Conservation (phyloP, 495 filamentous ascomycete species). For the Talaromyces ruber region DNA sequence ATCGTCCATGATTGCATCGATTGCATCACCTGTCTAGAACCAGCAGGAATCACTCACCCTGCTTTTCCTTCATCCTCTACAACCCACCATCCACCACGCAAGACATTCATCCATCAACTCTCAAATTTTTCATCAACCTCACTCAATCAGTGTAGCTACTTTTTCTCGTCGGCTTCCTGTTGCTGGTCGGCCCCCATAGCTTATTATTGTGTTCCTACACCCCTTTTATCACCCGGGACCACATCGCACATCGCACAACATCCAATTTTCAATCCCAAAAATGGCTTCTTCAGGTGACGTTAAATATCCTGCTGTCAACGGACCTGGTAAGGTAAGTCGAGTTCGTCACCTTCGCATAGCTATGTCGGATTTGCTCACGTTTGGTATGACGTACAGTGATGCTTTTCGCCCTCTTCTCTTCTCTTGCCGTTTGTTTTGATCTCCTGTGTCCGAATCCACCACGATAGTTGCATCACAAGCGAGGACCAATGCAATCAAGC, state of each 20-base stretch:
- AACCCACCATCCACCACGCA: background rate
- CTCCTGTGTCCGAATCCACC: conserved; percentile 10
- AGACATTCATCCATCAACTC: background rate
- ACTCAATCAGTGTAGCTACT: background rate
- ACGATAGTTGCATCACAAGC: conserved; percentile 23
- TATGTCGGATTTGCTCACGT: background rate
- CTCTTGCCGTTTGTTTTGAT: conserved; percentile 16
- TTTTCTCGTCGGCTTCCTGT: background rate
- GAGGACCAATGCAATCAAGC: conserved; percentile 20
- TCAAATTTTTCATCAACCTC: background rate
- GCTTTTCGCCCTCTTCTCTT: conserved; percentile 1
- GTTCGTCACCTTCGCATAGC: background rate
- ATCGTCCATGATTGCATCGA: conserved; percentile 1
- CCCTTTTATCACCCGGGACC: background rate
- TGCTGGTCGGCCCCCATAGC: conserved; percentile 4
- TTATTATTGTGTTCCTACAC: background rate
- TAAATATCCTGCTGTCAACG: conserved; percentile 33
- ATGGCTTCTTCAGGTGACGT: conserved; percentile 30
- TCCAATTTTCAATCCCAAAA: background rate
- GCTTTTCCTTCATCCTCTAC: background rate
- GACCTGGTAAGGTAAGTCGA: conserved; percentile 33
- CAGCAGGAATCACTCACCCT: background rate
- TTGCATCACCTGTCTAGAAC: conserved; percentile 3
- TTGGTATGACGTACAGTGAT: background rate
- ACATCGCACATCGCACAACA: conserved; percentile 1